Conservation (phyloP, 352 stramenopile species). For the Pythium guiyangense region DNA sequence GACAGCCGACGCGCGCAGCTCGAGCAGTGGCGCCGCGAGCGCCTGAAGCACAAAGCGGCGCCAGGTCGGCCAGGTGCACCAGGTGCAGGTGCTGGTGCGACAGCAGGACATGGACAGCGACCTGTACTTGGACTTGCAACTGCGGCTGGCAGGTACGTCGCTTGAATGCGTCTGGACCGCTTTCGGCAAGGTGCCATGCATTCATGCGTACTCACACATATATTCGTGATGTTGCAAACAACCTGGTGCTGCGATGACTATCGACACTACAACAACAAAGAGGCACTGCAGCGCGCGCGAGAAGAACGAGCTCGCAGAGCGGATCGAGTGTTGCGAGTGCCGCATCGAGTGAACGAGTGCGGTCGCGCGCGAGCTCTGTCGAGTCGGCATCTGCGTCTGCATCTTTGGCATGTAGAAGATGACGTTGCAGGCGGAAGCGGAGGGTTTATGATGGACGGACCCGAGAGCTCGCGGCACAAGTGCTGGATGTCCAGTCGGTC, state of each 20-base stretch:
- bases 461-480: slow-evolving; percentile 35
- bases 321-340: too few species aligned
- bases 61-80: not conserved
- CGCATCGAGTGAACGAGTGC: not conserved
- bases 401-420: not conserved
- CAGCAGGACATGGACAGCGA: too few species aligned
- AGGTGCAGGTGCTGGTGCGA: not conserved
- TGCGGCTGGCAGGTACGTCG: not conserved
- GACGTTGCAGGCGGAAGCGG: too few species aligned
- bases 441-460: slow-evolving; percentile 18
- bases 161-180: not conserved
- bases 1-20: slow-evolving; percentile 55
- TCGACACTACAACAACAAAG: not conserved
- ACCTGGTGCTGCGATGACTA: not conserved
- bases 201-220: not conserved
- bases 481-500: slow-evolving; percentile 27
- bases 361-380: not conserved
- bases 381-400: not conserved
- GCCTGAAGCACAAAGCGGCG: slow-evolving; percentile 20
- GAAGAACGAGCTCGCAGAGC: not conserved
- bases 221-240: not conserved
- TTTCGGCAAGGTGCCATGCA: not conserved
- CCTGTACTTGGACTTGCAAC: too few species aligned
- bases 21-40: slow-evolving; percentile 60
- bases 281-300: not conserved